These are phyloP conservation scores for Zygosaccharomyces bailii DNA, from an alignment of 805 yeast genomes.

Conservation along the genomic window DNA sequence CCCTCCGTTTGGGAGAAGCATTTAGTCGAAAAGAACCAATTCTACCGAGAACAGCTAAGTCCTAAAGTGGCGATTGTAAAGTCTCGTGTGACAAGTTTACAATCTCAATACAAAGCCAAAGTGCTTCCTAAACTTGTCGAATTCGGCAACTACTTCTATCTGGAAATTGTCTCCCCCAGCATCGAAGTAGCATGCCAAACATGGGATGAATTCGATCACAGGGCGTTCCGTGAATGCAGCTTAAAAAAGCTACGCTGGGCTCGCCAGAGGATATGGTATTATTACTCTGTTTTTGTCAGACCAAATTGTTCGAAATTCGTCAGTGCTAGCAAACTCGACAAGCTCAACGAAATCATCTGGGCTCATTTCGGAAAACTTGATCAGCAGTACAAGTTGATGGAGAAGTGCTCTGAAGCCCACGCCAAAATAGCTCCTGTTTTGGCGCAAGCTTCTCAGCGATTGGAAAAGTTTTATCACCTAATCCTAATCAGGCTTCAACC, in stretches of 20 bases:
- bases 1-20: constrained; percentile 20
- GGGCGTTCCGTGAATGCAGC: constrained; percentile 8
- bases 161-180: constrained; percentile 9
- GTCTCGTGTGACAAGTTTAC: constrained; percentile 5
- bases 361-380: not conserved
- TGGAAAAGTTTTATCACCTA: not conserved
- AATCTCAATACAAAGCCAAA: constrained; percentile 8
- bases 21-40: constrained; percentile 12
- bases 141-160: constrained; percentile 10
- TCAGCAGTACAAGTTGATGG: not conserved
- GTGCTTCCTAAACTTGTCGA: constrained; percentile 11
- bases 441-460: not conserved
- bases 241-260: not conserved
- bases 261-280: constrained; percentile 10
- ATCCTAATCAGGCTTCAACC: not conserved
- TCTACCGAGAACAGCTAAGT: constrained; percentile 18
- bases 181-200: constrained; percentile 1
- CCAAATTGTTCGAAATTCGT: constrained; percentile 11
- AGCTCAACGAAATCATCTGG: not conserved
- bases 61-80: constrained; percentile 16
- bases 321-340: constrained; percentile 8
- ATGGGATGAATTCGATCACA: constrained; percentile 7
- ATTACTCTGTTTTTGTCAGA: constrained; percentile 14
- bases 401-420: not conserved
- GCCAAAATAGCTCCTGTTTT: not conserved